Evolutionary conservation across 1,284 basidiomycete genomes (phyloP).

Genomic region (Papiliotrema flavescens): DNA sequence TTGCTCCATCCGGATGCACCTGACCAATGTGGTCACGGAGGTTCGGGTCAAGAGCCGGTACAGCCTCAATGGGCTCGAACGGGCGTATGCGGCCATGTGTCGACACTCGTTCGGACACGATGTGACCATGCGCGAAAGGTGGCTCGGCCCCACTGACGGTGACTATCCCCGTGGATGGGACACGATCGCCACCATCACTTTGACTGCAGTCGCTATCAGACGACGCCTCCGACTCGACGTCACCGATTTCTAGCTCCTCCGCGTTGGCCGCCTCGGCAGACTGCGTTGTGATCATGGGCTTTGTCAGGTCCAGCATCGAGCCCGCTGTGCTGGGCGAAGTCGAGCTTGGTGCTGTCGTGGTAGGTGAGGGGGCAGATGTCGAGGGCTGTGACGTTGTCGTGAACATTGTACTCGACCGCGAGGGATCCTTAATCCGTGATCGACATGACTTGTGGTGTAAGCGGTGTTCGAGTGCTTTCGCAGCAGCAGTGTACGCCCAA

Average conservation of each 20-base stretch:
- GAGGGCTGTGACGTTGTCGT: neutral
- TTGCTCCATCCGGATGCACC: slow-evolving; percentile 38
- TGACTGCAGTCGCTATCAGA: slow-evolving; percentile 10
- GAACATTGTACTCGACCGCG: neutral
- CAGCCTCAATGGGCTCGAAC: slow-evolving; percentile 65
- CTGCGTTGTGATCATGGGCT: slow-evolving; percentile 27
- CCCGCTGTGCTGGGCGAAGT: slow-evolving; percentile 6
- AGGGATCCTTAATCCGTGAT: neutral
- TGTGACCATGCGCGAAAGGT: slow-evolving; percentile 46
- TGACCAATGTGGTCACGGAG: slow-evolving; percentile 35
- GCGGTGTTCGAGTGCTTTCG: slow-evolving; percentile 25
- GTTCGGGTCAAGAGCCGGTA: slow-evolving; percentile 35
- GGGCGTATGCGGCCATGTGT: slow-evolving; percentile 70
- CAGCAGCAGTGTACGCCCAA: slow-evolving; percentile 43
- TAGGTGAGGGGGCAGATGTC: neutral
- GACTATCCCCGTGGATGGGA: slow-evolving; percentile 21
- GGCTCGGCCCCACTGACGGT: slow-evolving; percentile 40
- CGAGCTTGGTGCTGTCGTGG: slow-evolving; percentile 3
- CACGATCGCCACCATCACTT: slow-evolving; percentile 5
- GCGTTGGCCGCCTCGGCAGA: slow-evolving; percentile 30
- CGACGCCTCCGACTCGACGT: slow-evolving; percentile 34
- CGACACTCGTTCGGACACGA: slow-evolving; percentile 84
- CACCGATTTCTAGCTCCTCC: slow-evolving; percentile 20
- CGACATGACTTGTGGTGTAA: slow-evolving; percentile 13
- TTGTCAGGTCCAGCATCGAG: slow-evolving; percentile 27